Percentiles rank a stretch among this genome's conserved stretches.
Conservation (phyloP, 139 green algal genomes). For the Chlorella ohadii region DNA sequence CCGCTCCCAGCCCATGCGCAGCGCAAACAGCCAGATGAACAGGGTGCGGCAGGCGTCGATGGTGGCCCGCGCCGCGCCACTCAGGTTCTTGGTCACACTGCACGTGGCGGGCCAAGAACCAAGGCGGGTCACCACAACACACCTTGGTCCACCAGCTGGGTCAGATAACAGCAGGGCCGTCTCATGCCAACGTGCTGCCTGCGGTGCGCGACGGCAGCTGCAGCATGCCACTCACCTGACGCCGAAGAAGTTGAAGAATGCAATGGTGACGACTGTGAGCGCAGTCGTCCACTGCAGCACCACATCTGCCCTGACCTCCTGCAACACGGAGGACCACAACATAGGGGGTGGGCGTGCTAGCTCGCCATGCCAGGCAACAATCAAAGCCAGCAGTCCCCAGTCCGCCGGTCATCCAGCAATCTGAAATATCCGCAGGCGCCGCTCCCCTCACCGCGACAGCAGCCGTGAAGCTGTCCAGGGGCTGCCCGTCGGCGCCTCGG, state of each 20-base stretch:
- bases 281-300: slow-evolving; percentile 36
- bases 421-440: too few species aligned
- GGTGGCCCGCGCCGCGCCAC: slow-evolving; percentile 73
- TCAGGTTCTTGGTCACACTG: slow-evolving; percentile 73
- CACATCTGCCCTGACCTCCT: slow-evolving; percentile 15
- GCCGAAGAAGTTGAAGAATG: slow-evolving; percentile 87
- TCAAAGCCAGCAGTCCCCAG: too few species aligned
- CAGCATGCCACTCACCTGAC: not conserved
- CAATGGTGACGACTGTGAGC: slow-evolving; percentile 72
- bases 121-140: too few species aligned
- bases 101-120: too few species aligned
- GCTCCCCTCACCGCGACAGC: slow-evolving; percentile 20
- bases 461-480: slow-evolving; percentile 62
- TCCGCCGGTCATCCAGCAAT: too few species aligned
- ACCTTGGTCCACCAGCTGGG: too few species aligned
- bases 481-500: slow-evolving; percentile 51
- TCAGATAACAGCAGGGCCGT: too few species aligned
- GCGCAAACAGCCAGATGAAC: slow-evolving; percentile 80
- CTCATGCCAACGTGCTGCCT: too few species aligned
- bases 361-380: too few species aligned
- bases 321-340: too few species aligned
- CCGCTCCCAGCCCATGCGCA: slow-evolving; percentile 83
- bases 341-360: too few species aligned
- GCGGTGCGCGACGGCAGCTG: too few species aligned
- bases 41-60: slow-evolving; percentile 89